These are phyloP conservation scores for Grosmannia huntii DNA, from an alignment of 2,329 filamentous ascomycete genomes.

Conservation along the genomic window DNA sequence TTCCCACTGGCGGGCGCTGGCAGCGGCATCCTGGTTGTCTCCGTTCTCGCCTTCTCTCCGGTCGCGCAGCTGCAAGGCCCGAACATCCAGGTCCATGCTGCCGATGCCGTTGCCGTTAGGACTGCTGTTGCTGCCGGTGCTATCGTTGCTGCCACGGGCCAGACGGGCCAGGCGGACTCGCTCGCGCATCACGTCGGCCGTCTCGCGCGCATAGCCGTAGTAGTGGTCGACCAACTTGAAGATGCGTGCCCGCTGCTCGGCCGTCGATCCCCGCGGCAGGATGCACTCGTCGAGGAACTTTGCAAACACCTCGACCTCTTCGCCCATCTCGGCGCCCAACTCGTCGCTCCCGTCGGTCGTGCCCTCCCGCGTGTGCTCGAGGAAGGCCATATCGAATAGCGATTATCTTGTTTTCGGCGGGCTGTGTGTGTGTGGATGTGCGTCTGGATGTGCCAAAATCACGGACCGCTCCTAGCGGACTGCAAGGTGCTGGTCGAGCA, in stretches of 20 bases:
- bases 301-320: constrained; percentile 80
- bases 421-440: neutral
- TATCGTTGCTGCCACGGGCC: constrained; percentile 10
- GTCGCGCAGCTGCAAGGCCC: neutral
- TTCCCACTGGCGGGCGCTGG: constrained; percentile 54
- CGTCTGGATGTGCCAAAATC: neutral
- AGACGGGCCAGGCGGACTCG: constrained; percentile 20
- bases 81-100: neutral
- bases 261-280: constrained; percentile 29
- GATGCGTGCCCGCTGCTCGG: constrained; percentile 51
- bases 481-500: neutral
- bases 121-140: neutral
- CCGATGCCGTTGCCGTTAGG: constrained; percentile 10
- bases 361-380: constrained; percentile 20
- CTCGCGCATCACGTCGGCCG: constrained; percentile 29
- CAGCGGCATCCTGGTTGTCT: constrained; percentile 6
- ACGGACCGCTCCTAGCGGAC: neutral
- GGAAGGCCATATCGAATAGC: constrained; percentile 13
- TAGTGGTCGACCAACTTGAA: constrained; percentile 56
- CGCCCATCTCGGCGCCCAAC: constrained; percentile 27
- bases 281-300: constrained; percentile 67
- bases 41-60: neutral
- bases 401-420: neutral
- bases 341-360: constrained; percentile 24
- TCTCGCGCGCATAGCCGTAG: constrained; percentile 39